Conservation (phyloP, 805 yeast species). For the Starmerella vaccinii region DNA sequence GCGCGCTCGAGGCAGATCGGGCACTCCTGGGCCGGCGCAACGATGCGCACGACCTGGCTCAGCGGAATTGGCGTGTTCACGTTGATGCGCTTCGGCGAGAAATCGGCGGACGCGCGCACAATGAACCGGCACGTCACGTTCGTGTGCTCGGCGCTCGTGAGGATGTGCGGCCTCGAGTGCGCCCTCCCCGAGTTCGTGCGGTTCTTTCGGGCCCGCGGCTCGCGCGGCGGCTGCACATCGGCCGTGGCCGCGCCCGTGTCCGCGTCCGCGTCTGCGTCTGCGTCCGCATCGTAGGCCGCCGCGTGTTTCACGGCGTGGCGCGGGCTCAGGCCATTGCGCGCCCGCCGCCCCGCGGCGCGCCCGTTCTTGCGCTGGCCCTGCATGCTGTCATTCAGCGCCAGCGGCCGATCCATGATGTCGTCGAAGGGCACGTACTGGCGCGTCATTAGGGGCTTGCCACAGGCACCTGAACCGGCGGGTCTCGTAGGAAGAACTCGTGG, state of each 20-base stretch:
- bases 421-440: conserved; percentile 7
- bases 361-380: conserved; percentile 1
- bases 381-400: neutral
- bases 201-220: neutral
- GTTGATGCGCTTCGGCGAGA: conserved; percentile 37
- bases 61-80: conserved; percentile 45
- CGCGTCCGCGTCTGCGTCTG: neutral
- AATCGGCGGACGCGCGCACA: conserved; percentile 55
- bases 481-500: neutral
- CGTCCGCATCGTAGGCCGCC: neutral
- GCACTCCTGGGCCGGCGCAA: conserved; percentile 61
- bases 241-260: too few species aligned
- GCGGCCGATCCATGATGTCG: conserved; percentile 4
- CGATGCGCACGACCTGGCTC: conserved; percentile 58
- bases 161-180: conserved; percentile 5
- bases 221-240: neutral
- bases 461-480: conserved; percentile 1
- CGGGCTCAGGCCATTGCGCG: neutral
- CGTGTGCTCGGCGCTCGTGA: conserved; percentile 33
- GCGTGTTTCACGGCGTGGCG: neutral
- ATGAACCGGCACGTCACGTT: conserved; percentile 79
- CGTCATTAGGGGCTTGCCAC: conserved; percentile 6
- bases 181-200: neutral
- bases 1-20: conserved; percentile 84
- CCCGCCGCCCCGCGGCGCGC: neutral